A percentile compares a stretch with the other conserved stretches of the same genome.
phyloP scores from a whole-genome alignment of 2,329 filamentous ascomycete species.

The Cytospora leucostoma region DNA sequence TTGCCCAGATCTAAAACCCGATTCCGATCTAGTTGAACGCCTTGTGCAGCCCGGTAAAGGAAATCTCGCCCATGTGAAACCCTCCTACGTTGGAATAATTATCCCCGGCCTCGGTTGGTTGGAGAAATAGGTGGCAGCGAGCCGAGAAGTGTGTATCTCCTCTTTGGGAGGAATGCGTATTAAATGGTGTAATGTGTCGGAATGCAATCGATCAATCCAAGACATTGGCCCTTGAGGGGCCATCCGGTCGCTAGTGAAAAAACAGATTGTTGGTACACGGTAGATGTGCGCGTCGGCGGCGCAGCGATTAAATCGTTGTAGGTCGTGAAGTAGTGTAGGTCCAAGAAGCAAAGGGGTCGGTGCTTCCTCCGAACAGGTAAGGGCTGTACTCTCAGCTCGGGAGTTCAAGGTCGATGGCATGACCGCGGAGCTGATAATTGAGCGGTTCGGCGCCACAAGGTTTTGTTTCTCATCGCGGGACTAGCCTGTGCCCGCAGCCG shows the following conservation, averaged over 20 bases:
- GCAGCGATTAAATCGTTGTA: constrained; percentile 26
- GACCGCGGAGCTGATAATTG: constrained; percentile 13
- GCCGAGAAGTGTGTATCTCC: constrained; percentile 36
- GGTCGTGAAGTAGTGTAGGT: constrained; percentile 17
- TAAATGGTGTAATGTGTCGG: constrained; percentile 37
- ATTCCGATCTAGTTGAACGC: constrained; percentile 36
- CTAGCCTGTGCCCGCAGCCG: constrained; percentile 21
- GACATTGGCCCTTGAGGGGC: constrained; percentile 17
- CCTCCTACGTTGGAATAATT: constrained; percentile 17
- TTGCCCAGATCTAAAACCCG: constrained; percentile 27
- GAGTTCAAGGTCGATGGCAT: constrained; percentile 1
- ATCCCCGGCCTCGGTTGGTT: constrained; percentile 19
- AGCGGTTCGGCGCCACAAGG: constrained; percentile 22
- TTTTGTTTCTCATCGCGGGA: constrained; percentile 22
- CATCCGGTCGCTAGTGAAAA: constrained; percentile 17
- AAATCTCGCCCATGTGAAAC: constrained; percentile 32
- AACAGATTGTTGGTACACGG: constrained; percentile 25
- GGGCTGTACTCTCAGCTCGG: constrained; percentile 16
- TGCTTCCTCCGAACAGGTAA: constrained; percentile 7
- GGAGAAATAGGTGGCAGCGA: constrained; percentile 34
- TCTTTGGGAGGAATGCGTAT: constrained; percentile 35
- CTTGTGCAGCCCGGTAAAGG: constrained; percentile 38
- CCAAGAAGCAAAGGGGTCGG: constrained; percentile 20
- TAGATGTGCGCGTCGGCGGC: constrained; percentile 23
- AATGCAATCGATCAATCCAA: constrained; percentile 32